These are phyloP conservation scores for Parasitella parasitica DNA, from an alignment of 371 early-diverging fungal genomes.

Conservation along the genomic window DNA sequence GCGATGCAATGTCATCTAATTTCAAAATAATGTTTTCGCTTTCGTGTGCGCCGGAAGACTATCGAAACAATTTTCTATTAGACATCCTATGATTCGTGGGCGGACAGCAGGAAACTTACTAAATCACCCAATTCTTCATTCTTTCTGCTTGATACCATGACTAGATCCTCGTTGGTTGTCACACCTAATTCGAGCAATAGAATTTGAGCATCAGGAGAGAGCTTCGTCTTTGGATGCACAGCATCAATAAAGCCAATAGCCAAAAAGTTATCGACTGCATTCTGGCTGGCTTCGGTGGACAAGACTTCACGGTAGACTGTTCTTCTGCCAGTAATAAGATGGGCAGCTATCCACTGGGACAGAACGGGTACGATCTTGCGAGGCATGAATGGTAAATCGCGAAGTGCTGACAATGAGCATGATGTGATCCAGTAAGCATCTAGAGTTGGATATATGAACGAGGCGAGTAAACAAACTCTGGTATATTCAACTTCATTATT, in stretches of 20 bases:
- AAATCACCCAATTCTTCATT: slow-evolving; percentile 3
- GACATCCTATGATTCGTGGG: background rate
- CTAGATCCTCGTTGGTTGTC: slow-evolving; percentile 46
- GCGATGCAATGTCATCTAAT: slow-evolving; percentile 37
- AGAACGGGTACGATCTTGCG: slow-evolving; percentile 51
- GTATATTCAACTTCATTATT: slow-evolving; percentile 31
- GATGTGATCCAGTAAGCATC: slow-evolving; percentile 57
- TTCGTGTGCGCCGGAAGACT: background rate
- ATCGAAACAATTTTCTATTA: background rate
- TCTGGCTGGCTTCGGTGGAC: slow-evolving; percentile 48
- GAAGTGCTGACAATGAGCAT: slow-evolving; percentile 49
- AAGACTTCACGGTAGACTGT: slow-evolving; percentile 52
- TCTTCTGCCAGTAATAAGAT: slow-evolving; percentile 48
- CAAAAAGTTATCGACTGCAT: slow-evolving; percentile 50
- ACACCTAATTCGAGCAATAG: slow-evolving; percentile 46
- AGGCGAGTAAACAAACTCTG: slow-evolving; percentile 44
- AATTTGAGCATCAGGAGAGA: slow-evolving; percentile 52
- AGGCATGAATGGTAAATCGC: slow-evolving; percentile 51
- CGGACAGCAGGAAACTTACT: too few species aligned
- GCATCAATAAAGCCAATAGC: slow-evolving; percentile 48
- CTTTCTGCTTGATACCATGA: slow-evolving; percentile 39
- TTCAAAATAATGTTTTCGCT: slow-evolving; percentile 21
- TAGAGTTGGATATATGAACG: slow-evolving; percentile 47
- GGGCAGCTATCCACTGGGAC: slow-evolving; percentile 55
- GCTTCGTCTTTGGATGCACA: slow-evolving; percentile 43